These are phyloP conservation scores for Melanomma pulvis-pyrius DNA, from an alignment of 495 filamentous ascomycete genomes.

Conservation along the genomic window DNA sequence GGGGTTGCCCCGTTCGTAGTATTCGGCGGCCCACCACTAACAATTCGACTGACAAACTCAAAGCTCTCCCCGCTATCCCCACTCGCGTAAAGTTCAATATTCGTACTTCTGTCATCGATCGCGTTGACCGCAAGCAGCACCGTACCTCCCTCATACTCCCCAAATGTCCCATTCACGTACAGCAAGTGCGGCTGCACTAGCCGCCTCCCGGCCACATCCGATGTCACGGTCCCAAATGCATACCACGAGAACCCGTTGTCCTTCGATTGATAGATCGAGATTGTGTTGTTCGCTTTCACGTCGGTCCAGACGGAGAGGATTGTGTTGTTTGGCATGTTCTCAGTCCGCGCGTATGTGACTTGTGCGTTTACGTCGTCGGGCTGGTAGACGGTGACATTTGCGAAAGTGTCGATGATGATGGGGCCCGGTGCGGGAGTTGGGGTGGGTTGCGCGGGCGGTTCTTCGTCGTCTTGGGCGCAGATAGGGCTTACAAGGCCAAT, in stretches of 20 bases:
- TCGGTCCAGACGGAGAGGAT: slow-evolving; percentile 23
- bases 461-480: slow-evolving; percentile 1
- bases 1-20: slow-evolving; percentile 65
- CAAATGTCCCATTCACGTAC: slow-evolving; percentile 24
- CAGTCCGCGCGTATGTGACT: slow-evolving; percentile 22
- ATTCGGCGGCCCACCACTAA: slow-evolving; percentile 59
- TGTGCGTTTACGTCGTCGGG: background rate
- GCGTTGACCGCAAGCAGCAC: slow-evolving; percentile 31
- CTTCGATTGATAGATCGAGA: slow-evolving; percentile 18
- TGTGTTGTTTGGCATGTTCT: slow-evolving; percentile 14
- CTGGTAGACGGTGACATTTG: slow-evolving; percentile 27
- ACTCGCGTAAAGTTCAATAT: slow-evolving; percentile 30
- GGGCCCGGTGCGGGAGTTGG: slow-evolving; percentile 2
- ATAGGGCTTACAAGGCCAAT: background rate
- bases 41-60: slow-evolving; percentile 66
- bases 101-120: slow-evolving; percentile 22
- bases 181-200: slow-evolving; percentile 29
- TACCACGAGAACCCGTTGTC: slow-evolving; percentile 31
- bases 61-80: slow-evolving; percentile 49
- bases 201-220: background rate
- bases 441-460: background rate
- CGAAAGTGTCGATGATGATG: slow-evolving; percentile 26
- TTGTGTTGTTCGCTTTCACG: background rate
- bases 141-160: slow-evolving; percentile 14
- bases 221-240: slow-evolving; percentile 7